Evolutionary conservation across 192 early-diverging fungal genomes (phyloP).

Genomic region (Coemansia javaensis): DNA sequence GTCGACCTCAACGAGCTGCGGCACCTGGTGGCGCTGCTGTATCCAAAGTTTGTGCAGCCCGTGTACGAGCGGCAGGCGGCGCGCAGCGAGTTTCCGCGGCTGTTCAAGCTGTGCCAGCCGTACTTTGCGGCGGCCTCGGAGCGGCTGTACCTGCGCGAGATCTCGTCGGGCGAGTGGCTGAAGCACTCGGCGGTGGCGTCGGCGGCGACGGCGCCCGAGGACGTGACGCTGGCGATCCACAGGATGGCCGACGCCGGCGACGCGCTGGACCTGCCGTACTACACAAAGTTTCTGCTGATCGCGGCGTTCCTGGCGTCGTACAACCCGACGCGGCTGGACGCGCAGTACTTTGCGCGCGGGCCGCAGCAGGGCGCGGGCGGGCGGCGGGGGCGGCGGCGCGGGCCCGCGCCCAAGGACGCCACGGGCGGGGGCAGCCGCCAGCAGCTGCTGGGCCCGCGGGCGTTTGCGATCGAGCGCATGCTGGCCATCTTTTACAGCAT

Average conservation of each 20-base stretch:
- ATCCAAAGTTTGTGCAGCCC: slow-evolving; percentile 84
- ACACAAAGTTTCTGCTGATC: slow-evolving; percentile 85
- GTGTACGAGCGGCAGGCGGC: slow-evolving; percentile 66
- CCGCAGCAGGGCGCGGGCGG: slow-evolving; percentile 28
- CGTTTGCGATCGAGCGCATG: slow-evolving; percentile 94
- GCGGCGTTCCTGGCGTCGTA: slow-evolving; percentile 90
- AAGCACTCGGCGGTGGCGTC: slow-evolving; percentile 34
- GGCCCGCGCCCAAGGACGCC: slow-evolving; percentile 44
- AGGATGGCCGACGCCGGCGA: slow-evolving; percentile 44
- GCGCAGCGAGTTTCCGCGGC: slow-evolving; percentile 60
- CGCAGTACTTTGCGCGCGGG: slow-evolving; percentile 75
- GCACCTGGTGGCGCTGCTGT: slow-evolving; percentile 74
- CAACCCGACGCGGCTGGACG: slow-evolving; percentile 82
- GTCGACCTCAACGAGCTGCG: slow-evolving; percentile 83
- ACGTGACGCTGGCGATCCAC: slow-evolving; percentile 40
- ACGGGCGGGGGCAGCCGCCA: slow-evolving; percentile 60
- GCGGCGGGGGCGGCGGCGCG: too few species aligned
- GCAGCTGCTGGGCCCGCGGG: slow-evolving; percentile 85
- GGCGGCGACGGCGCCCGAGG: slow-evolving; percentile 37
- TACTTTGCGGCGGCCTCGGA: slow-evolving; percentile 80
- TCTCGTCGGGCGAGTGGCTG: slow-evolving; percentile 83
- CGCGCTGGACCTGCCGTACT: slow-evolving; percentile 75
- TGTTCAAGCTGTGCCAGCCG: slow-evolving; percentile 72
- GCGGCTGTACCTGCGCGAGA: slow-evolving; percentile 85
- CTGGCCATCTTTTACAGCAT: slow-evolving; percentile 95